A percentile compares a stretch with the other conserved stretches of the same genome.
Conservation (phyloP, 2,329 filamentous ascomycete genomes). For the Fusarium subglutinans region DNA sequence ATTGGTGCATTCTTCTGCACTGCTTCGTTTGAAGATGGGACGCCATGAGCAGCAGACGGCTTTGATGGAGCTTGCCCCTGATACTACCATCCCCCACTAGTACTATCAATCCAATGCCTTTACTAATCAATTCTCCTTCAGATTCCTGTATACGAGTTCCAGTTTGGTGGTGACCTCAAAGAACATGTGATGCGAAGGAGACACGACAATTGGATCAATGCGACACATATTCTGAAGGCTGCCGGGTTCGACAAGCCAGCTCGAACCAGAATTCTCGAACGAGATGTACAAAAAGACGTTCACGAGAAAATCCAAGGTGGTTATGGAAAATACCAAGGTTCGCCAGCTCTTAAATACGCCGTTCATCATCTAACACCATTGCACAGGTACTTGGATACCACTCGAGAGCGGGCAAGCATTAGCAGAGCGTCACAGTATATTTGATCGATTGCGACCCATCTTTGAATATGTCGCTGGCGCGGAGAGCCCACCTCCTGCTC, state of each 20-base stretch:
- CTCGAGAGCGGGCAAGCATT: constrained; percentile 82
- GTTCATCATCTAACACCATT: constrained; percentile 7
- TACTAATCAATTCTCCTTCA: constrained; percentile 50
- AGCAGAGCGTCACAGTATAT: constrained; percentile 86
- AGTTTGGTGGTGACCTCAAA: constrained; percentile 79
- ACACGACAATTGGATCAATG: constrained; percentile 97
- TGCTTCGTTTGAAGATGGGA: background rate
- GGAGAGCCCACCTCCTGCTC: constrained; percentile 89
- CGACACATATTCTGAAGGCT: constrained; percentile 97
- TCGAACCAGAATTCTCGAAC: constrained; percentile 91
- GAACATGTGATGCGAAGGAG: constrained; percentile 96
- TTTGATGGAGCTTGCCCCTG: background rate
- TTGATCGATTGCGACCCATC: constrained; percentile 84
- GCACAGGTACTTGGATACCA: constrained; percentile 91
- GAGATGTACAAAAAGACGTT: constrained; percentile 94
- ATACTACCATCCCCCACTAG: background rate
- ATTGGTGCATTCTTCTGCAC: background rate
- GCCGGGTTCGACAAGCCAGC: constrained; percentile 98
- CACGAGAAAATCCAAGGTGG: constrained; percentile 99
- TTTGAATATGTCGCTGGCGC: constrained; percentile 90
- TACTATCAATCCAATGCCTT: background rate
- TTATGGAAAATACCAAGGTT: constrained; percentile 98
- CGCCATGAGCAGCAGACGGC: constrained; percentile 1
- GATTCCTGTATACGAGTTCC: constrained; percentile 95
- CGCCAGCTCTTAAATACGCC: constrained; percentile 12